Conservation (phyloP, 202 grass and related monocot species). For the Sporobolus alterniflorus region DNA sequence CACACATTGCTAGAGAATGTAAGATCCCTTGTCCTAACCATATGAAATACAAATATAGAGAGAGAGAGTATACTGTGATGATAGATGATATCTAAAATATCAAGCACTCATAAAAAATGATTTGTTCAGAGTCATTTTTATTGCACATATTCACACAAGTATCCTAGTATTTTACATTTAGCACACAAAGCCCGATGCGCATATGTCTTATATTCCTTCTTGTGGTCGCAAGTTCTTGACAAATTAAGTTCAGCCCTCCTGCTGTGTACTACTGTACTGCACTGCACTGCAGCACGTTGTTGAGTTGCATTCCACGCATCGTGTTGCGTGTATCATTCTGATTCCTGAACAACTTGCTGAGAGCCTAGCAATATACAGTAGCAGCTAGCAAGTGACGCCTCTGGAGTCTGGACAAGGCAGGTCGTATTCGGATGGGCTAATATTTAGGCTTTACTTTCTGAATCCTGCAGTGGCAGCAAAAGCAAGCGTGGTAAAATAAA, state of each 20-base stretch:
- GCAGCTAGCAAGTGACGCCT: neutral
- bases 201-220: no score
- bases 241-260: neutral
- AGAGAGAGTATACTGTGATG: no score
- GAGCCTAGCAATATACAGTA: neutral
- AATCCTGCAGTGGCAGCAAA: neutral
- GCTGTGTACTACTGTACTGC: neutral
- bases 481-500: neutral
- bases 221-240: neutral
- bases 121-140: no score
- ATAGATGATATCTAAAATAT: no score
- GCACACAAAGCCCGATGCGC: no score
- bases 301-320: neutral
- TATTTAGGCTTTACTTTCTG: neutral
- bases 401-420: neutral
- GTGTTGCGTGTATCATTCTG: neutral
- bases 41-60: no score
- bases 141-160: no score
- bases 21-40: no score
- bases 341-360: conserved; percentile 18
- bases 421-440: neutral
- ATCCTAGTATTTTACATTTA: no score
- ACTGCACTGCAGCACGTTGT: neutral
- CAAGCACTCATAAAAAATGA: no score
- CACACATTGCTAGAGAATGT: no score